Evolutionary conservation across 805 yeast genomes (phyloP).

Genomic region (Wickerhamiella slavikovae): DNA sequence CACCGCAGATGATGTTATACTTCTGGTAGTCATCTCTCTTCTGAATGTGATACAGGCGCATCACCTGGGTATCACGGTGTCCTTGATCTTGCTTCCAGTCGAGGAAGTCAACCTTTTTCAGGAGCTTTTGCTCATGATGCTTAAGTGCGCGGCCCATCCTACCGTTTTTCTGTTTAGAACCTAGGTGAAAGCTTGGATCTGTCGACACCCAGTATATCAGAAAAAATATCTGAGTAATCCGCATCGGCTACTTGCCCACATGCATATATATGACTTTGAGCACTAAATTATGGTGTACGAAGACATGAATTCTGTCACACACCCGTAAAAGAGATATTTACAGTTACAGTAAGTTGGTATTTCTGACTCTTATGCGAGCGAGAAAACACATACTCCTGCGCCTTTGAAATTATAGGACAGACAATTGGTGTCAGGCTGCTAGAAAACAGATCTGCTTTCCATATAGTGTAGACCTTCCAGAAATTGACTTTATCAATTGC

Average conservation of each 20-base stretch:
- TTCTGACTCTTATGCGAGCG: no score
- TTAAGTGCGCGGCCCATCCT: slow-evolving; percentile 49
- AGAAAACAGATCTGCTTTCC: no score
- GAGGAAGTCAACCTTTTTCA: slow-evolving; percentile 87
- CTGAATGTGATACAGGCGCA: slow-evolving; percentile 84
- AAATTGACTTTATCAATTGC: no score
- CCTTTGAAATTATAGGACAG: no score
- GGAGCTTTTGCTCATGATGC: slow-evolving; percentile 85
- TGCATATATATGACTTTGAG: background rate
- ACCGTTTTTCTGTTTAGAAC: no score
- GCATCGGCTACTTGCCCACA: background rate
- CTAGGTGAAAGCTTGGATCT: background rate
- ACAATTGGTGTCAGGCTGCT: no score
- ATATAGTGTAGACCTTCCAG: no score
- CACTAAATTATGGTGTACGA: background rate
- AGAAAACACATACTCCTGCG: no score
- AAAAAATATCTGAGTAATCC: background rate
- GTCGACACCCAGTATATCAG: background rate
- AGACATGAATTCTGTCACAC: background rate
- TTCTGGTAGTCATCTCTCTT: slow-evolving; percentile 91
- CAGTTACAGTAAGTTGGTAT: background rate
- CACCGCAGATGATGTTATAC: slow-evolving; percentile 85
- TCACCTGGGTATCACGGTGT: slow-evolving; percentile 90
- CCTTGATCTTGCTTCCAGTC: slow-evolving; percentile 96
- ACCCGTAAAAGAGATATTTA: background rate